Conservation (phyloP, 305 asterid species). For the Fraxinus paxiana region DNA sequence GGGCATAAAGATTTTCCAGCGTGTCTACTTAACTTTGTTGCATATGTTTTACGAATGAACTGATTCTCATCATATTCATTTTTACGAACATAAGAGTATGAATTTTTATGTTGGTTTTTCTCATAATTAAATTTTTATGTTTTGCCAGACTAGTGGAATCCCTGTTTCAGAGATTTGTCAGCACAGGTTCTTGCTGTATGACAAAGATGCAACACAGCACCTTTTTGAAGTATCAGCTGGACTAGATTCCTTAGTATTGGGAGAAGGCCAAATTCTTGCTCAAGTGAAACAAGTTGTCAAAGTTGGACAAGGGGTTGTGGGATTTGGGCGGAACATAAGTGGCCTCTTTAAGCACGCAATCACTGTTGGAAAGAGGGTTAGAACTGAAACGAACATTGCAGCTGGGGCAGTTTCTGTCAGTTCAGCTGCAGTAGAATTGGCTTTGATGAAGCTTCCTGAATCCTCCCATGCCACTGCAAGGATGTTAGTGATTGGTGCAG, state of each 20-base stretch:
- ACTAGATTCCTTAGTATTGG: slow-evolving; percentile 83
- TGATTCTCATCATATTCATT: neutral
- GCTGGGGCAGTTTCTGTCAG: slow-evolving; percentile 97
- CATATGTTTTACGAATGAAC: neutral
- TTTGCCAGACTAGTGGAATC: slow-evolving; percentile 82
- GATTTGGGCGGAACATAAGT: slow-evolving; percentile 90
- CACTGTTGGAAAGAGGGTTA: slow-evolving; percentile 87
- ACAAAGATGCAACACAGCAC: slow-evolving; percentile 91
- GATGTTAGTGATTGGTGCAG: slow-evolving; percentile 86
- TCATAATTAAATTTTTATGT: slow-evolving; percentile 19
- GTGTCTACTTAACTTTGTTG: neutral
- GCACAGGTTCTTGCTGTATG: slow-evolving; percentile 83
- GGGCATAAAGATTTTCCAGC: neutral
- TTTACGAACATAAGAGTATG: neutral
- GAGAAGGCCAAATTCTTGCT: slow-evolving; percentile 95
- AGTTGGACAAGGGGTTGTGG: slow-evolving; percentile 83
- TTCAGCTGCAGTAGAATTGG: slow-evolving; percentile 95
- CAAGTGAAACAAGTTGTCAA: slow-evolving; percentile 96
- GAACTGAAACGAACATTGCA: slow-evolving; percentile 89
- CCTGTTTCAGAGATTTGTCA: slow-evolving; percentile 71
- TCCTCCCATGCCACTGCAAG: slow-evolving; percentile 63
- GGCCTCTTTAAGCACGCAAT: slow-evolving; percentile 98
- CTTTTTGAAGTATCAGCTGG: slow-evolving; percentile 94
- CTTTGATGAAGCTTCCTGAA: slow-evolving; percentile 83
- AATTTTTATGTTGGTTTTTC: neutral